phyloP scores from a whole-genome alignment of 257 asterid species.

The Henckelia pumila region DNA sequence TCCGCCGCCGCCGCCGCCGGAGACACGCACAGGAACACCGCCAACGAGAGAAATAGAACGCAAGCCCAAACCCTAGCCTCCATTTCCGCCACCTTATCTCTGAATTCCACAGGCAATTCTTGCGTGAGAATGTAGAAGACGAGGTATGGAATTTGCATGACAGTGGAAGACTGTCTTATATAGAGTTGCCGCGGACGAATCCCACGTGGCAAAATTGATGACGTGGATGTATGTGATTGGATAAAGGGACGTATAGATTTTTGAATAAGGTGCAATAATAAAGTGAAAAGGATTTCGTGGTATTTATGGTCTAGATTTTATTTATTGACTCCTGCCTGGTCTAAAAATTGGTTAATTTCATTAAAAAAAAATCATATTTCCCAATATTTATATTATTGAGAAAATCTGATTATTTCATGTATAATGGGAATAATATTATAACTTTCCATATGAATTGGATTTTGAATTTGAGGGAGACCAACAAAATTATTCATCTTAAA shows the following conservation, averaged over 20 bases:
- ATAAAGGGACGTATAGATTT: neutral
- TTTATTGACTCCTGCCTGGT: neutral
- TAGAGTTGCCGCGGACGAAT: no score
- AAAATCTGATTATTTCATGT: no score
- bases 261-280: neutral
- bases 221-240: neutral
- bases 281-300: neutral
- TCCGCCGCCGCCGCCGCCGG: slow-evolving; percentile 37
- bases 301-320: neutral
- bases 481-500: no score
- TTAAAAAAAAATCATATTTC: no score
- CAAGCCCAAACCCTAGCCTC: slow-evolving; percentile 38
- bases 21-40: slow-evolving; percentile 31
- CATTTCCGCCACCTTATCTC: slow-evolving; percentile 29
- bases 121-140: neutral
- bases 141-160: neutral
- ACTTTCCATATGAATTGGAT: no score
- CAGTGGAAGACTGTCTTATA: neutral
- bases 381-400: no score
- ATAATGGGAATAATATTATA: no score
- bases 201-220: neutral
- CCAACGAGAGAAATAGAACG: slow-evolving; percentile 24
- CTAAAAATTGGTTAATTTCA: no score
- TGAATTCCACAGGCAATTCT: neutral
- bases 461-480: no score